These are phyloP conservation scores for Solanum hybrid DNA, from an alignment of 305 asterid genomes.

Conservation along the genomic window DNA sequence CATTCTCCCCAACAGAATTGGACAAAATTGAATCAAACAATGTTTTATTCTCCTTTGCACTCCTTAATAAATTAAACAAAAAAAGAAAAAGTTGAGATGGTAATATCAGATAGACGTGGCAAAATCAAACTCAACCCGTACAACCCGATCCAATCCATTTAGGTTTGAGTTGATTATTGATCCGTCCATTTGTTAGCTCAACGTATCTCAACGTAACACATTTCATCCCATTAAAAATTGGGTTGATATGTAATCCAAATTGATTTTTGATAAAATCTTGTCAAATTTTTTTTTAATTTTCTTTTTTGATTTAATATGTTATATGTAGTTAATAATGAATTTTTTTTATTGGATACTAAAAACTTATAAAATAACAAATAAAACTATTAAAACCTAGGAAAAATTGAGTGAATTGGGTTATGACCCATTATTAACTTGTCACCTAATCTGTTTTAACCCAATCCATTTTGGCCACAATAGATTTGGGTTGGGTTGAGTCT, in stretches of 20 bases:
- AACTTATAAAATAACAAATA: too few relatives aligned
- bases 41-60: slow-evolving; percentile 23
- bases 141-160: not conserved
- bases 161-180: not conserved
- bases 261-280: not conserved
- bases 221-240: not conserved
- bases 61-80: slow-evolving; percentile 18
- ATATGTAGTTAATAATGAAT: not conserved
- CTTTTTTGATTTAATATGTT: not conserved
- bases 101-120: not conserved
- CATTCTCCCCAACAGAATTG: slow-evolving; percentile 40
- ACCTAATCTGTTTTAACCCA: not conserved
- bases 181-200: not conserved
- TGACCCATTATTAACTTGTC: not conserved
- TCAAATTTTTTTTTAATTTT: too few relatives aligned
- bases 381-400: not conserved
- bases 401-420: not conserved
- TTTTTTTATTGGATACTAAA: not conserved
- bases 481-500: not conserved
- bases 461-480: not conserved
- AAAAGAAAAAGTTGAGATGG: not conserved
- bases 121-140: not conserved
- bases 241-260: too few relatives aligned
- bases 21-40: slow-evolving; percentile 41
- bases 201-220: not conserved